Percentiles rank a stretch among this genome's conserved stretches.
Conservation (phyloP, 1,139 yeast species). For the Tardiomyces digboiensis region DNA sequence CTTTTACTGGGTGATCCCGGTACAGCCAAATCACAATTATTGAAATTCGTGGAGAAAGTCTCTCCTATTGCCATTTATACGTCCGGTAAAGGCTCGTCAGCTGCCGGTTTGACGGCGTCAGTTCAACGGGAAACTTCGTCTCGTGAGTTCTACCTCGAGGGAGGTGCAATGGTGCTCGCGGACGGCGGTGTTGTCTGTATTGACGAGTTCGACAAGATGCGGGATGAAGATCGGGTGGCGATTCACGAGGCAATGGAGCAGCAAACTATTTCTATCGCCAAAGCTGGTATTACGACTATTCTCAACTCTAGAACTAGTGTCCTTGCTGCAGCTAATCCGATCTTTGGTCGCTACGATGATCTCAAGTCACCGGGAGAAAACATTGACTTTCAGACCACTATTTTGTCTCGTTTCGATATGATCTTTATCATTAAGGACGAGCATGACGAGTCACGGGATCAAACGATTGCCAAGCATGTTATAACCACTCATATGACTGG, state of each 20-base stretch:
- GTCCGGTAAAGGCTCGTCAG: slow-evolving; percentile 98
- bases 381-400: slow-evolving; percentile 95
- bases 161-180: slow-evolving; percentile 99
- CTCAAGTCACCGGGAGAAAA: slow-evolving; percentile 96
- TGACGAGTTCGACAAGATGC: slow-evolving; percentile 98
- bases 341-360: slow-evolving; percentile 94
- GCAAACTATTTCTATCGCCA: slow-evolving; percentile 98
- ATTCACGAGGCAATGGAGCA: slow-evolving; percentile 99
- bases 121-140: slow-evolving; percentile 88
- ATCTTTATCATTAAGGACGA: slow-evolving; percentile 95
- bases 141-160: slow-evolving; percentile 90
- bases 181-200: slow-evolving; percentile 99
- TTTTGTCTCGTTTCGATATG: slow-evolving; percentile 97
- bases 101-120: slow-evolving; percentile 98
- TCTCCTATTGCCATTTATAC: slow-evolving; percentile 95
- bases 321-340: slow-evolving; percentile 96
- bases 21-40: slow-evolving; percentile 93
- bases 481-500: slow-evolving; percentile 90
- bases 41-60: slow-evolving; percentile 90
- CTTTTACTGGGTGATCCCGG: slow-evolving; percentile 96
- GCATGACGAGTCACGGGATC: slow-evolving; percentile 79
- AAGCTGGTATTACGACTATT: slow-evolving; percentile 97
- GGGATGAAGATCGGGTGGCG: slow-evolving; percentile 98
- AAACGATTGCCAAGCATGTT: slow-evolving; percentile 89
- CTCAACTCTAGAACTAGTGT: slow-evolving; percentile 94